Percentiles rank a stretch among this genome's conserved stretches.
These are phyloP conservation scores for Pseudoturritis turrita DNA, from an alignment of 345 rosid genomes.

Conservation along the genomic window DNA sequence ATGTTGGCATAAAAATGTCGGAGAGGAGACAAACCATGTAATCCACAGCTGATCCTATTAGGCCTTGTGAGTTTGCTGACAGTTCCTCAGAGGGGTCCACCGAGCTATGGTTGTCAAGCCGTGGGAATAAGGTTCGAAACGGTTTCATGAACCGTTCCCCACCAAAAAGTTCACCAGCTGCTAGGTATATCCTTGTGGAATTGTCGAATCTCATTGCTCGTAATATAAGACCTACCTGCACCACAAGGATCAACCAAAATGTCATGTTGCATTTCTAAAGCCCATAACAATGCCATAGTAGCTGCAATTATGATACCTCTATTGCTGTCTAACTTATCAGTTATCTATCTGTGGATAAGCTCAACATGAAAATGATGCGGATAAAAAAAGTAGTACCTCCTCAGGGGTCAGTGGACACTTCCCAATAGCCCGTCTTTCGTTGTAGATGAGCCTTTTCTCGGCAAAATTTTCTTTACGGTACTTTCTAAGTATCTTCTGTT, in stretches of 20 bases:
- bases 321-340: neutral
- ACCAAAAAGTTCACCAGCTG: constrained; percentile 96
- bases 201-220: constrained; percentile 89
- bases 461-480: constrained; percentile 89
- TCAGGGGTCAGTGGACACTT: constrained; percentile 91
- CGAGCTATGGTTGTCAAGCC: constrained; percentile 88
- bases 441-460: constrained; percentile 54
- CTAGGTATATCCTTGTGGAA: constrained; percentile 84
- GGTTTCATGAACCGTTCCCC: constrained; percentile 91
- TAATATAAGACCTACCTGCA: constrained; percentile 91
- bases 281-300: neutral
- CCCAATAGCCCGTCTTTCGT: constrained; percentile 83
- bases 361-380: constrained; percentile 5
- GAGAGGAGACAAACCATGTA: constrained; percentile 98
- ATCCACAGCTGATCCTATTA: constrained; percentile 98
- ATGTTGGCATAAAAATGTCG: constrained; percentile 96
- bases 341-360: neutral
- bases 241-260: constrained; percentile 11
- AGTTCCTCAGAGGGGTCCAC: constrained; percentile 78
- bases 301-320: neutral
- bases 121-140: constrained; percentile 72
- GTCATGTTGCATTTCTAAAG: constrained; percentile 10
- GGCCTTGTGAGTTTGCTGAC: constrained; percentile 52
- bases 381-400: constrained; percentile 47
- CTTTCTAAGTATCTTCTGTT: constrained; percentile 70